Evolutionary conservation across 257 asterid species (phyloP), one percentile per base, ranked within the genome.

Genomic region (Solanum pimpinellifolium): DNA sequence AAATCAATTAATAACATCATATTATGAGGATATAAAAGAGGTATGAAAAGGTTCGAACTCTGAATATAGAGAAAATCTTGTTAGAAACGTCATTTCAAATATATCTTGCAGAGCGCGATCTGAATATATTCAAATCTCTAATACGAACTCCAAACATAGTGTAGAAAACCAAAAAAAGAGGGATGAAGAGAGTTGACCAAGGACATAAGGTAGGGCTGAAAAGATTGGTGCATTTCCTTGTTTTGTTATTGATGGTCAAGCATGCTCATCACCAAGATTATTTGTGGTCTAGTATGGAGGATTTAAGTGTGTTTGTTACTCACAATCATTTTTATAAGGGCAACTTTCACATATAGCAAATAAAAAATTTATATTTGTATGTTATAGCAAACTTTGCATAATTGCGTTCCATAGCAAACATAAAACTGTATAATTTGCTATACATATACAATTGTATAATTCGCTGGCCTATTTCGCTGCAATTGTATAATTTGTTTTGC

Each of bases 91-190:
- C 1, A 35, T 35, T 6, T 4, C 7, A 1, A 35, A 35, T 35
- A 1, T 0, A 1, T 1, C 7, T 1, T 35, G 39, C 7, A 35
- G 7, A 35, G 39, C 6, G 1, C 7, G 1, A 35, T 35, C 1
- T 5, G 1, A 35, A 35, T 35, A 5, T 35, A 35, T 5, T 35
- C 39, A 5, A 6, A 35, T 1, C 39, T 35, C 5, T 0, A 33
- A 33, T 3, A 1, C 35, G 5, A 33, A 33, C 35, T 4, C 5
- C 0, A 33, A 0, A 33, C 1, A 3, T 33, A 1, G 35, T 0
- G 35, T 33, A 33, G 39, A 6, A 5, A 37, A 37, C 7, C 7
- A 37, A 37, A 37, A 37, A 47, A 11, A 65, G 16, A n/a, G 16
- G 14, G 25, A n/a, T n/a, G 31, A 65, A n/a, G 72, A 65, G 25